Evolutionary conservation across 2,329 filamentous ascomycete genomes (phyloP), one percentile per base, ranked within the genome.

Genomic region (Ophiostoma ulmi): DNA sequence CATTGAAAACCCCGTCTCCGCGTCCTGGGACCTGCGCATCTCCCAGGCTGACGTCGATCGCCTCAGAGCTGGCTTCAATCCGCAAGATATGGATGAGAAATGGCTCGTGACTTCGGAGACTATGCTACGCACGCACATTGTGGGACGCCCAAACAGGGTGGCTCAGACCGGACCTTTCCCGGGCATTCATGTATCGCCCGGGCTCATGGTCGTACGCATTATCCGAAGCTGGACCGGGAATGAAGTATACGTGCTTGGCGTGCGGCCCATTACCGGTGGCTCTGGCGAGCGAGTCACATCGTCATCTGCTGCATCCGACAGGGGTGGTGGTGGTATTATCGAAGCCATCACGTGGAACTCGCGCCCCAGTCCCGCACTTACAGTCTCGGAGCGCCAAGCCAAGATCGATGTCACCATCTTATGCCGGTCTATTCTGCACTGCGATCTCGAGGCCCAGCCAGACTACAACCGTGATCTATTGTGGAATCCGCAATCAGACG

Each of bases 261-360:
- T 70, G 8, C 48, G 65, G 63, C 69, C 69, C n/a, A 26, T 44
- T 13, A 31, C 41, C 58, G 58, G 26, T 26, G 58, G 26, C 26
- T 35, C 58, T 14, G 58, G 26, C 58, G 26, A 63, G 26, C 52
- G 52, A 31, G 52, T 58, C n/a, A 58, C 52, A 26, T 58, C 52
- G n/a, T 58, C 52, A 22, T 58, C 52, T 13, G 52, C 52, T 14
- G 52, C 52, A 14, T 63, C 58, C 6, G 68, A 61, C 26, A 10
- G 22, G 20, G 63, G 38, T 1, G 36, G 64, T 10, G 41, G 31
- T 11, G 31, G 64, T 1, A 36, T 58, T 11, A 22, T 70, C 22
- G 65, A 67, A 22, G 69, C 69, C 48, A 70, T 70, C 22, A 63
- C 69, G 11, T 70, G 69, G 69, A 52, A 70, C 17, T n/a, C 58